Conservation (phyloP, 1,284 basidiomycete genomes). For the Apiotrichum siamense region DNA sequence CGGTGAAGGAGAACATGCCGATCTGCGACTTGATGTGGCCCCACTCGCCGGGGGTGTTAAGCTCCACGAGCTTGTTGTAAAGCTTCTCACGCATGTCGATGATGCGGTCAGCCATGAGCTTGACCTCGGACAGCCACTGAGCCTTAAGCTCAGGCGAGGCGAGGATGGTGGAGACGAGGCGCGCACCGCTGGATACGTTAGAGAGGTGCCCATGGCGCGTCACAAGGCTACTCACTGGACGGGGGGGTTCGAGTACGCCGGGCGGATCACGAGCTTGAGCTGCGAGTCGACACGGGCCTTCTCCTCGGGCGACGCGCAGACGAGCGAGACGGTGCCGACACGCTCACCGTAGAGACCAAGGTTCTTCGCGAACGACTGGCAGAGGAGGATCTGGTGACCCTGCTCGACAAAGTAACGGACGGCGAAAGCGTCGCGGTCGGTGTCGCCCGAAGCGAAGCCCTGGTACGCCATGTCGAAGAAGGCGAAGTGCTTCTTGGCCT, state of each 20-base stretch:
- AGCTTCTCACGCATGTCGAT: slow-evolving; percentile 89
- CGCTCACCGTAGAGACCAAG: slow-evolving; percentile 98
- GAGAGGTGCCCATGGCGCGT: slow-evolving; percentile 13
- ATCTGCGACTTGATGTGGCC: slow-evolving; percentile 94
- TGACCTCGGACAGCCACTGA: slow-evolving; percentile 87
- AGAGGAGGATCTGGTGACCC: slow-evolving; percentile 77
- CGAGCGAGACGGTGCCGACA: slow-evolving; percentile 88
- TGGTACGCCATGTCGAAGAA: slow-evolving; percentile 79
- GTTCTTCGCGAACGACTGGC: slow-evolving; percentile 98
- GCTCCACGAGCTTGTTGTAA: slow-evolving; percentile 70
- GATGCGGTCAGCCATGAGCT: slow-evolving; percentile 93
- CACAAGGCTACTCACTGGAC: slow-evolving; percentile 52
- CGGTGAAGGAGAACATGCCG: slow-evolving; percentile 72
- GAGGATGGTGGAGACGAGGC: slow-evolving; percentile 79
- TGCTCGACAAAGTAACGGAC: slow-evolving; percentile 88
- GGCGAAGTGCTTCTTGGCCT: slow-evolving; percentile 55
- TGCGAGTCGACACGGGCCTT: slow-evolving; percentile 87
- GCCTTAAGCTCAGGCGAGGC: slow-evolving; percentile 68
- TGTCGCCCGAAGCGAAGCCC: slow-evolving; percentile 86
- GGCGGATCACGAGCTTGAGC: slow-evolving; percentile 91
- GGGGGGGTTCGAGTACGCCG: slow-evolving; percentile 98
- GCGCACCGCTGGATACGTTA: slow-evolving; percentile 51
- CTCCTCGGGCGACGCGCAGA: slow-evolving; percentile 67
- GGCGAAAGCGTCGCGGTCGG: slow-evolving; percentile 84
- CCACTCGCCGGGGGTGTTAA: slow-evolving; percentile 92